These are phyloP conservation scores for Quercus agrifolia DNA, from an alignment of 306 rosid genomes.

Conservation along the genomic window DNA sequence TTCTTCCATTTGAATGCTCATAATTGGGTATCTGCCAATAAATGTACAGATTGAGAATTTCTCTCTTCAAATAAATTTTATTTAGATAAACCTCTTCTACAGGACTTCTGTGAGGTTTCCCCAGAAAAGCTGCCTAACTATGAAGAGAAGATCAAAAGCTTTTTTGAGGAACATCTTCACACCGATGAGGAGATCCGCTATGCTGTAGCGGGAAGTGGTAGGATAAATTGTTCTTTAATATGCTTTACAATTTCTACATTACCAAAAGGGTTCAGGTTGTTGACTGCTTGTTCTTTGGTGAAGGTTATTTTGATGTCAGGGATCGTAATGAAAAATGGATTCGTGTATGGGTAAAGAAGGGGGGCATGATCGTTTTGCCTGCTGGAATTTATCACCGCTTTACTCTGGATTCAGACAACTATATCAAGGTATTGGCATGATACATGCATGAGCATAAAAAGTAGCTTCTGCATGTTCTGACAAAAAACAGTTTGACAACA, in stretches of 20 bases:
- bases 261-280: background rate
- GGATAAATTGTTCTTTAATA: constrained; percentile 14
- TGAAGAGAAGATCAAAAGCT: constrained; percentile 85
- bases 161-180: constrained; percentile 93
- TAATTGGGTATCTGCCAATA: background rate
- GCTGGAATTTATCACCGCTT: constrained; percentile 98
- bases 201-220: constrained; percentile 89
- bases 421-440: constrained; percentile 70
- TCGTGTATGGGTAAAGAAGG: constrained; percentile 90
- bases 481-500: background rate
- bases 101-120: constrained; percentile 95
- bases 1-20: background rate
- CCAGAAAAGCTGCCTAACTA: constrained; percentile 95
- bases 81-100: constrained; percentile 18
- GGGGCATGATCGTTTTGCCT: constrained; percentile 93
- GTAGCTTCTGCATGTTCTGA: background rate
- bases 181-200: constrained; percentile 98
- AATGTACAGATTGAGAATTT: background rate
- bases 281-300: constrained; percentile 25
- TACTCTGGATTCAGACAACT: constrained; percentile 83
- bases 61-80: constrained; percentile 13
- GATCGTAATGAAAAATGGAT: constrained; percentile 83
- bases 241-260: background rate
- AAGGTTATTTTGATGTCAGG: constrained; percentile 97
- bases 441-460: background rate